Evolutionary conservation across 305 asterid genomes (phyloP).

Genomic region (Fraxinus xanthoxyloides): DNA sequence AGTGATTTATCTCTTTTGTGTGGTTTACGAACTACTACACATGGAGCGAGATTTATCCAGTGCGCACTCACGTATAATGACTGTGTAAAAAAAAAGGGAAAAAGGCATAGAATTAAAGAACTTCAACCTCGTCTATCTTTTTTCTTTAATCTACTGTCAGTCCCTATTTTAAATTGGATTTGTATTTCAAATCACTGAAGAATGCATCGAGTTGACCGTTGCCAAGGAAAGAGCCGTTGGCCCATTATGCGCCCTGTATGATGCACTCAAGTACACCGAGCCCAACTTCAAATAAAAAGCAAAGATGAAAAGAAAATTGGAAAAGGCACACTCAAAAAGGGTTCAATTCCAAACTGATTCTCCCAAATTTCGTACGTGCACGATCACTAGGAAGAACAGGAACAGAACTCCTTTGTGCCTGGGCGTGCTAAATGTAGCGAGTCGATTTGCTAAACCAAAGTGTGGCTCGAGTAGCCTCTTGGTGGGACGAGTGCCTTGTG

Average conservation of each 20-base stretch:
- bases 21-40: too few relatives aligned
- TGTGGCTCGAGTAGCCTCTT: not conserved
- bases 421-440: not conserved
- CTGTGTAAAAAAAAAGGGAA: too few relatives aligned
- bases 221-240: slow-evolving; percentile 30
- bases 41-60: too few relatives aligned
- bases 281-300: not conserved
- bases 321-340: not conserved
- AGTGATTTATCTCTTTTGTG: too few relatives aligned
- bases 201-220: slow-evolving; percentile 30
- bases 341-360: not conserved
- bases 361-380: not conserved
- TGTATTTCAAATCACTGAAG: not conserved
- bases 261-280: not conserved
- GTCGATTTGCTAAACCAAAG: not conserved
- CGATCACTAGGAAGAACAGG: not conserved
- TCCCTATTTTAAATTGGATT: not conserved
- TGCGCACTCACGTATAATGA: too few relatives aligned
- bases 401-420: not conserved
- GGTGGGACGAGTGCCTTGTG: too few relatives aligned
- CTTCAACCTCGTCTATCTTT: not conserved
- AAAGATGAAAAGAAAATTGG: not conserved
- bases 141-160: not conserved
- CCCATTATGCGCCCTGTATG: slow-evolving; percentile 14
- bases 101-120: not conserved